Conservation (phyloP, 148 eudicot species). For the Silene uniflora region DNA sequence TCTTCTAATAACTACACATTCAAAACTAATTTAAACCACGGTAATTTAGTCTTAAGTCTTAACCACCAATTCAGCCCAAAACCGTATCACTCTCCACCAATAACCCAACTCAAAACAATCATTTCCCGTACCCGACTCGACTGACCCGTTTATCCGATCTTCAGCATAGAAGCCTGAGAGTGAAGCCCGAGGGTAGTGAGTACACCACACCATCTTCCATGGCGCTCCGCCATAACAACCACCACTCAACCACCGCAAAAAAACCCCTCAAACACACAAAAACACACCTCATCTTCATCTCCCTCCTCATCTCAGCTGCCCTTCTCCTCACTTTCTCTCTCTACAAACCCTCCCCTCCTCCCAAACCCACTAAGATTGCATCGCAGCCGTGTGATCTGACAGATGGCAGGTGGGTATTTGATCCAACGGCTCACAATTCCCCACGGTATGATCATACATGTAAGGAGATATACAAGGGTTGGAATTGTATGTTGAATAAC, state of each 20-base stretch:
- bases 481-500: conserved; percentile 71
- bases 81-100: too few species aligned
- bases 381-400: conserved; percentile 49
- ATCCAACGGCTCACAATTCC: conserved; percentile 41
- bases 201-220: neutral
- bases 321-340: conserved; percentile 51
- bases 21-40: neutral
- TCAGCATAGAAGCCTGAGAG: too few species aligned
- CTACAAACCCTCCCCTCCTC: conserved; percentile 32
- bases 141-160: neutral
- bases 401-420: conserved; percentile 70
- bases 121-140: neutral
- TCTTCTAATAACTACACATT: neutral
- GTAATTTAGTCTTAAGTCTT: too few species aligned
- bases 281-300: conserved; percentile 40
- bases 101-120: neutral
- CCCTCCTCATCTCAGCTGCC: conserved; percentile 39
- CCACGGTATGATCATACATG: conserved; percentile 62
- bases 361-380: neutral
- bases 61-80: too few species aligned
- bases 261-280: conserved; percentile 22
- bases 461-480: conserved; percentile 85
- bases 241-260: conserved; percentile 11
- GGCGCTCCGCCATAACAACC: conserved; percentile 5
- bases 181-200: too few species aligned